Evolutionary conservation across 306 rosid species (phyloP), one percentile per base, ranked within the genome.

Genomic region (Boehmeria nivea): DNA sequence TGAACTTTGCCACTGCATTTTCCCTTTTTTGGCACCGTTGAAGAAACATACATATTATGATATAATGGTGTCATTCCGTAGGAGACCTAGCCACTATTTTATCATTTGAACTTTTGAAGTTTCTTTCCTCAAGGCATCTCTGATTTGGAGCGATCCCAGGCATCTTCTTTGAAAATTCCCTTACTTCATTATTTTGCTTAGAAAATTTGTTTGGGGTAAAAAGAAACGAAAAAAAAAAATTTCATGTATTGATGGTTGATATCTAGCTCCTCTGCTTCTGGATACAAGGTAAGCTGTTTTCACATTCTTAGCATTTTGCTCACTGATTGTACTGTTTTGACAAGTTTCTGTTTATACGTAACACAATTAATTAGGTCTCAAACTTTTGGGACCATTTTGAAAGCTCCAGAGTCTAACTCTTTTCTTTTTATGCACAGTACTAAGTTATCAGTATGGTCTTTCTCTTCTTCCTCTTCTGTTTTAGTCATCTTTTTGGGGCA

Each of bases 281-380:
- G 40, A 46, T 59, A 37, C 26, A 66, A 83, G 81, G 79, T 83
- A 54, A 48, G 76, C 59, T 53, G n/a, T 48, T 51, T 12, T 22
- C 21, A 4, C n/a, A n/a, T n/a, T n/a, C n/a, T n/a, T n/a, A n/a
- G n/a, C n/a, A 12, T 50, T 24, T 22, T 50, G 12, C 13, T 67
- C n/a, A n/a, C n/a, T n/a, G n/a, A n/a, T n/a, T n/a, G n/a, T n/a
- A n/a, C n/a, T n/a, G n/a, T n/a, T n/a, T n/a, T n/a, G n/a, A n/a
- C n/a, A n/a, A n/a, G n/a, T n/a, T n/a, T n/a, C n/a, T n/a, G n/a
- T n/a, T n/a, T n/a, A n/a, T n/a, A n/a, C n/a, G n/a, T n/a, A n/a
- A n/a, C n/a, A n/a, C n/a, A n/a, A n/a, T n/a, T n/a, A n/a, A n/a
- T n/a, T n/a, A n/a, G n/a, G n/a, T n/a, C n/a, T n/a, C n/a, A n/a